Conservation (phyloP, 2,329 filamentous ascomycete genomes). For the Cercospora sp. region DNA sequence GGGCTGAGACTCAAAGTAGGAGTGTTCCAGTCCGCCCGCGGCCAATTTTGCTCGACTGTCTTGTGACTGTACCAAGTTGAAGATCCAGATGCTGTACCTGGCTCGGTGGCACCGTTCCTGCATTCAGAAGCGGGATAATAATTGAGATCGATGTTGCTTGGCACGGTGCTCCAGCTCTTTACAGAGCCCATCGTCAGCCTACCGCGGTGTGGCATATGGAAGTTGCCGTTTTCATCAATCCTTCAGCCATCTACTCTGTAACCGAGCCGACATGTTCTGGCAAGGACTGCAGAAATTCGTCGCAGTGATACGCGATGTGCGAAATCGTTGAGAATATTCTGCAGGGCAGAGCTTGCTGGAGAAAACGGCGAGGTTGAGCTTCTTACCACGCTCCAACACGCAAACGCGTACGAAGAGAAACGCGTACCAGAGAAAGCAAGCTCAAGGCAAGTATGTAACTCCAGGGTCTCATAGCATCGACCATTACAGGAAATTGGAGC, state of each 20-base stretch:
- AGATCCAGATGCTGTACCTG: neutral
- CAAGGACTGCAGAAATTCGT: neutral
- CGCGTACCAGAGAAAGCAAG: neutral
- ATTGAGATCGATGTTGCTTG: slow-evolving; percentile 10
- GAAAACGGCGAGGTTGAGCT: neutral
- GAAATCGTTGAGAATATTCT: neutral
- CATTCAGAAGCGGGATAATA: neutral
- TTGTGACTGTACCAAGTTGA: neutral
- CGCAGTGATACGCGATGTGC: neutral
- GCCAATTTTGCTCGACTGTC: neutral
- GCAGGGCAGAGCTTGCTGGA: neutral
- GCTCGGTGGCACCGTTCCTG: slow-evolving; percentile 2
- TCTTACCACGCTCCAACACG: neutral
- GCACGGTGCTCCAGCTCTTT: neutral
- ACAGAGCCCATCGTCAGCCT: neutral
- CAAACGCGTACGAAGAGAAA: neutral
- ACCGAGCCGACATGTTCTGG: neutral
- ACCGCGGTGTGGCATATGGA: slow-evolving; percentile 4
- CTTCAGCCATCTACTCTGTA: neutral
- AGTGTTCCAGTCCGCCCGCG: slow-evolving; percentile 2
- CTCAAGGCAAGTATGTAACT: neutral
- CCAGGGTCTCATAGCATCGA: neutral
- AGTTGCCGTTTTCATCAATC: neutral
- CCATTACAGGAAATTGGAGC: neutral
- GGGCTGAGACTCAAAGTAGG: neutral